Evolutionary conservation across 2,329 filamentous ascomycete genomes (phyloP).

Genomic region (Neurospora sp.): DNA sequence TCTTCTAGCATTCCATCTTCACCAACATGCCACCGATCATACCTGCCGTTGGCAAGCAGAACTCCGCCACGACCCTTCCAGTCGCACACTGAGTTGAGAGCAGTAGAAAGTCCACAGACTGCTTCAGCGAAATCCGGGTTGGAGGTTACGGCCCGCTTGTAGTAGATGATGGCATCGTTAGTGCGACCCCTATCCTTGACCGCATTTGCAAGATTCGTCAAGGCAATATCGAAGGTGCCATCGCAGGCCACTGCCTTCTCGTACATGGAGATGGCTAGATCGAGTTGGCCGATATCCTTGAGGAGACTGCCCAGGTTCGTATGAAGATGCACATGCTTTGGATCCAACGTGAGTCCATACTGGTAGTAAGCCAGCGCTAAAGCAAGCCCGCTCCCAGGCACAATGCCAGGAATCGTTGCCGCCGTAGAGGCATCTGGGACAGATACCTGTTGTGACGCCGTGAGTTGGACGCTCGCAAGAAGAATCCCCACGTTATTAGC

Average conservation of each 20-base stretch:
- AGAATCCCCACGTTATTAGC: constrained; percentile 97
- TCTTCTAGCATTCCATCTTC: constrained; percentile 74
- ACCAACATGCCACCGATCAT: constrained; percentile 90
- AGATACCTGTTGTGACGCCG: constrained; percentile 26
- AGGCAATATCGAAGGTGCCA: constrained; percentile 87
- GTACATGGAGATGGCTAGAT: constrained; percentile 92
- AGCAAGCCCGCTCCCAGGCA: constrained; percentile 76
- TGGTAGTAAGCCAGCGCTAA: constrained; percentile 91
- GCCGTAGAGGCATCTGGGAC: constrained; percentile 17
- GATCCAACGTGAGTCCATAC: constrained; percentile 79
- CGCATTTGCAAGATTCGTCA: constrained; percentile 93
- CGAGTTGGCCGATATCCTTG: constrained; percentile 91
- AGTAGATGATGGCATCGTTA: constrained; percentile 84
- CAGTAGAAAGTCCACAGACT: constrained; percentile 89
- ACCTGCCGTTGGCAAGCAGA: constrained; percentile 57
- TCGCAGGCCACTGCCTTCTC: constrained; percentile 89
- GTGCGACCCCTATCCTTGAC: constrained; percentile 94
- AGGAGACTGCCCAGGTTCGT: constrained; percentile 92
- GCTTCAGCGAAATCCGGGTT: constrained; percentile 96
- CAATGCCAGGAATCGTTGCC: constrained; percentile 60
- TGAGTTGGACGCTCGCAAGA: constrained; percentile 84
- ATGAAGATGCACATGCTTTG: constrained; percentile 87
- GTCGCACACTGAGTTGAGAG: constrained; percentile 90
- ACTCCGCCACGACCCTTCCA: constrained; percentile 88
- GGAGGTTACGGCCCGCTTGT: constrained; percentile 78